Conservation (phyloP, 1,284 basidiomycete genomes). For the Trametes polyzona region DNA sequence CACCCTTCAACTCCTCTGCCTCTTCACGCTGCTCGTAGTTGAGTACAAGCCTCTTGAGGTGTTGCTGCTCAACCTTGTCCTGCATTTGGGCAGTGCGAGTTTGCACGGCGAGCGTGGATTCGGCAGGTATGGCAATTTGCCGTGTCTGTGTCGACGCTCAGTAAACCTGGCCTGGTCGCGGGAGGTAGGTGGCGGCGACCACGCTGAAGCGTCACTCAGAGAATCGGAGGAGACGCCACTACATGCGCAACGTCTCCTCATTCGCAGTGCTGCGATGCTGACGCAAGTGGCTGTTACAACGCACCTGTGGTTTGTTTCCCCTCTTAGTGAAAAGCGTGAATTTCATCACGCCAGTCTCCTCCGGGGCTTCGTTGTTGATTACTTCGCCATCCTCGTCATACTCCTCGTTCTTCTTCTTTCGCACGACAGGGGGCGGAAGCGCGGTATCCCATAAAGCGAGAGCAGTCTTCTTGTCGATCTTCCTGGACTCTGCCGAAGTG, state of each 20-base stretch:
- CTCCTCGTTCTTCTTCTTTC: slow-evolving; percentile 64
- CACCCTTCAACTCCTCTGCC: slow-evolving; percentile 77
- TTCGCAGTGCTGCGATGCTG: no score
- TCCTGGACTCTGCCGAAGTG: slow-evolving; percentile 79
- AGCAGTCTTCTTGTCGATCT: slow-evolving; percentile 83
- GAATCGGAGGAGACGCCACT: no score
- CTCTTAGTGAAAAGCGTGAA: slow-evolving; percentile 95
- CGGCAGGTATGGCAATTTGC: slow-evolving; percentile 85
- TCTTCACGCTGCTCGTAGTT: slow-evolving; percentile 87
- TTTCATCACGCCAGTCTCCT: slow-evolving; percentile 70
- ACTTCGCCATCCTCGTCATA: slow-evolving; percentile 52
- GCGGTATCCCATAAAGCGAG: slow-evolving; percentile 85
- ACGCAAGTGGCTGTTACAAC: no score
- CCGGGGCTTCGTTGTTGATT: slow-evolving; percentile 15
- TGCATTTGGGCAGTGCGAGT: slow-evolving; percentile 89
- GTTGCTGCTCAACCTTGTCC: slow-evolving; percentile 93
- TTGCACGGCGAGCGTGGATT: slow-evolving; percentile 86
- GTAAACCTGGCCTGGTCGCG: no score
- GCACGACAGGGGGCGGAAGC: slow-evolving; percentile 66
- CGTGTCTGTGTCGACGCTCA: slow-evolving; percentile 69
- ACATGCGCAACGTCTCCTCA: no score
- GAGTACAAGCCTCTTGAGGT: slow-evolving; percentile 90
- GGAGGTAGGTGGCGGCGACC: no score
- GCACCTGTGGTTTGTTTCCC: slow-evolving; percentile 90
- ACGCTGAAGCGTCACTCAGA: no score